Evolutionary conservation across 768 basidiomycete species (phyloP).

Genomic region (Holtermanniella nyarrowii): DNA sequence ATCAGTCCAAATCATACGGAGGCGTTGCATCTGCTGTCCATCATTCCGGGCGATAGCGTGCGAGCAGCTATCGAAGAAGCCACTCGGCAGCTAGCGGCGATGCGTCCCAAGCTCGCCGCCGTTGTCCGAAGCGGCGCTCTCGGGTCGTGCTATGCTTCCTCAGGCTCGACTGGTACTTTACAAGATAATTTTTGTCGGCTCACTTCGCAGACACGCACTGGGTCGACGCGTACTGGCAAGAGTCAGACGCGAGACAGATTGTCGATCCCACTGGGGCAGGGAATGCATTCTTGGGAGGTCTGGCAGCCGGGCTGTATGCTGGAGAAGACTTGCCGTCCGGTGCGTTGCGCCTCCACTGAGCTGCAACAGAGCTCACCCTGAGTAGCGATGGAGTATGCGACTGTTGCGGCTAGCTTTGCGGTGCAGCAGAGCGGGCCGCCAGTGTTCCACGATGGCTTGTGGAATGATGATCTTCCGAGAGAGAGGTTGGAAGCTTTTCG

Average conservation of each 20-base stretch:
- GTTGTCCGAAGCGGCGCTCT: slow-evolving; percentile 24
- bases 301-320: slow-evolving; percentile 20
- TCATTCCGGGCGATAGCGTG: no score
- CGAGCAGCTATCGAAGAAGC: neutral
- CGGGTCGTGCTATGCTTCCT: slow-evolving; percentile 22
- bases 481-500: no score
- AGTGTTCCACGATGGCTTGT: no score
- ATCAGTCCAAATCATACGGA: slow-evolving; percentile 28
- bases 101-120: slow-evolving; percentile 4
- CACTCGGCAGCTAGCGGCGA: neutral
- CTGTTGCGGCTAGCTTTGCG: neutral
- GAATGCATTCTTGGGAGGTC: slow-evolving; percentile 31
- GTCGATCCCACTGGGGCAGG: slow-evolving; percentile 32
- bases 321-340: neutral
- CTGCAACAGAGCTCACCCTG: neutral
- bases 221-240: slow-evolving; percentile 22
- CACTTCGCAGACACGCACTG: slow-evolving; percentile 1
- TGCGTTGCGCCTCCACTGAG: neutral
- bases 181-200: neutral
- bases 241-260: slow-evolving; percentile 13
- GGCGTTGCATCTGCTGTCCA: slow-evolving; percentile 14
- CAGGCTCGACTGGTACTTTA: slow-evolving; percentile 15
- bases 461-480: no score
- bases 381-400: neutral
- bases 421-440: neutral